These are phyloP conservation scores for Apiotrichum gracile DNA, from an alignment of 1,284 basidiomycete genomes.

Conservation along the genomic window DNA sequence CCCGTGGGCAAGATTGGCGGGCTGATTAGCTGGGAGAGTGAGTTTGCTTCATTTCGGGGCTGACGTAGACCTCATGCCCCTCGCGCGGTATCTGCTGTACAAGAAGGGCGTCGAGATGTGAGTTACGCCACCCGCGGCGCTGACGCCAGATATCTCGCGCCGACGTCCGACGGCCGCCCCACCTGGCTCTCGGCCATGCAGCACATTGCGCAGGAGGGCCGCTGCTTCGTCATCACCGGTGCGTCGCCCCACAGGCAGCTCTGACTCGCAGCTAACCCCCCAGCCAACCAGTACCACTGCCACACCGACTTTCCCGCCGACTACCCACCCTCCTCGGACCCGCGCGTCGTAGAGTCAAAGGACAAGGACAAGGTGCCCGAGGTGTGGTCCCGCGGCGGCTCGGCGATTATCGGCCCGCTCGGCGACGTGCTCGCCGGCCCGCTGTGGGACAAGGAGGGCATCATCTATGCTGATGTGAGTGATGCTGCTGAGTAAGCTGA, in stretches of 20 bases:
- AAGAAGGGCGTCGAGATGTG: constrained; percentile 37
- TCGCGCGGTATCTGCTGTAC: constrained; percentile 47
- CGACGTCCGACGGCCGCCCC: constrained; percentile 58
- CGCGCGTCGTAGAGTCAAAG: not conserved
- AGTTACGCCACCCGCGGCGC: not conserved
- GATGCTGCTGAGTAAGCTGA: constrained; percentile 1
- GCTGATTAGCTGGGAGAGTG: constrained; percentile 66
- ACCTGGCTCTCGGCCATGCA: constrained; percentile 62
- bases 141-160: constrained; percentile 42
- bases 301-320: constrained; percentile 24
- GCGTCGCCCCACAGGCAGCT: no score
- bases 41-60: constrained; percentile 3
- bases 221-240: constrained; percentile 65
- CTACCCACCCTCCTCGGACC: constrained; percentile 18
- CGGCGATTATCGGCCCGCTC: constrained; percentile 62
- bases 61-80: constrained; percentile 59
- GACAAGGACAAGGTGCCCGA: constrained; percentile 8
- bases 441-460: constrained; percentile 56
- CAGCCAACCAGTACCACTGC: constrained; percentile 31
- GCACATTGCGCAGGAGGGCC: constrained; percentile 68
- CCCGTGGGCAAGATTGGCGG: constrained; percentile 52
- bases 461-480: constrained; percentile 55
- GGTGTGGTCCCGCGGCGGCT: constrained; percentile 53
- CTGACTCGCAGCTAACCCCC: not conserved
- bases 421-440: constrained; percentile 66